phyloP scores from a whole-genome alignment of 1,284 basidiomycete species.

The Ganoderma resinaceum region DNA sequence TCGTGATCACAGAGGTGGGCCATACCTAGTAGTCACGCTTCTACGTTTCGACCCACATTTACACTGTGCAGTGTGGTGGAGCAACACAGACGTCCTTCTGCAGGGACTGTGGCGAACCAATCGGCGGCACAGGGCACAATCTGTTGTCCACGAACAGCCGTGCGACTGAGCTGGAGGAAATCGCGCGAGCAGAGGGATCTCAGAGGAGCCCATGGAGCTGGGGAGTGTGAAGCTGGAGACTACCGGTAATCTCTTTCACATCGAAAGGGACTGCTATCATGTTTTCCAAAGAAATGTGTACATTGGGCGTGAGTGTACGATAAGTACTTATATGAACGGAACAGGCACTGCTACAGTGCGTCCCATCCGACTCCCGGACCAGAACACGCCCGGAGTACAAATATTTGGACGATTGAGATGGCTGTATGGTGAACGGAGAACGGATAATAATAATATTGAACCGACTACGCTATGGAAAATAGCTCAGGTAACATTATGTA shows the following conservation, averaged over 20 bases:
- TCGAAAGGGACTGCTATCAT: neutral
- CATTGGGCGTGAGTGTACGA: neutral
- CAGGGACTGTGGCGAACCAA: slow-evolving; percentile 58
- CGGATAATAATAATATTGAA: too few relatives aligned
- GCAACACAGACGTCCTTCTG: slow-evolving; percentile 53
- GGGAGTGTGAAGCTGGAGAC: neutral
- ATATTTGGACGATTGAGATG: too few relatives aligned
- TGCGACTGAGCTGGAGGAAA: slow-evolving; percentile 51
- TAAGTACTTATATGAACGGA: too few relatives aligned
- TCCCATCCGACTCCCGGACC: too few relatives aligned
- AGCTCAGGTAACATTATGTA: too few relatives aligned
- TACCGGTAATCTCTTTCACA: neutral
- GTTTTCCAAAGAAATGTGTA: neutral
- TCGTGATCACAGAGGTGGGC: slow-evolving; percentile 37
- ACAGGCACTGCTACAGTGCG: too few relatives aligned
- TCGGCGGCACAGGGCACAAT: slow-evolving; percentile 56
- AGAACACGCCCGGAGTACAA: too few relatives aligned
- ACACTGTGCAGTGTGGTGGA: slow-evolving; percentile 55
- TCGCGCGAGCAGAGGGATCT: slow-evolving; percentile 39
- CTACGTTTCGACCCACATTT: neutral
- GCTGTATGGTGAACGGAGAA: too few relatives aligned
- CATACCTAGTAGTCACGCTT: neutral
- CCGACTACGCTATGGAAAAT: too few relatives aligned
- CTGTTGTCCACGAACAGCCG: slow-evolving; percentile 49
- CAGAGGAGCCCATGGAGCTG: slow-evolving; percentile 5